Conservation (phyloP, 2,329 filamentous ascomycete genomes). For the Fusarium torulosum region DNA sequence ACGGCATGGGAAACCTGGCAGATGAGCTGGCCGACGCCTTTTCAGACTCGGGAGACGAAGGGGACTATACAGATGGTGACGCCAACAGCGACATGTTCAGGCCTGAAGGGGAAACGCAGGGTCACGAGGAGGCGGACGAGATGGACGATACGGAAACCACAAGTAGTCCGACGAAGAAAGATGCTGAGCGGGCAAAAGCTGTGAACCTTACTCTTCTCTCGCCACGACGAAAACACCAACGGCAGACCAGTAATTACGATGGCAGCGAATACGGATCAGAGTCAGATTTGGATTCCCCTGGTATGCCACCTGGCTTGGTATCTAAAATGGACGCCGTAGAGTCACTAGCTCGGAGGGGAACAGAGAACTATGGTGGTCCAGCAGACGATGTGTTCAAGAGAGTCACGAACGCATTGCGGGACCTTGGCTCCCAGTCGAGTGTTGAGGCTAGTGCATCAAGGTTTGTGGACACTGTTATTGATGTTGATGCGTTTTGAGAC, state of each 20-base stretch:
- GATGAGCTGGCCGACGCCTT: slow-evolving; percentile 84
- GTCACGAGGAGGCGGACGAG: slow-evolving; percentile 27
- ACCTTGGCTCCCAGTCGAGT: slow-evolving; percentile 78
- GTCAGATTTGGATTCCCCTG: slow-evolving; percentile 76
- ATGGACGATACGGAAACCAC: slow-evolving; percentile 19
- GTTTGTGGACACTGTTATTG: slow-evolving; percentile 55
- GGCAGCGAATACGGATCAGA: slow-evolving; percentile 81
- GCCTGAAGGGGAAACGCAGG: slow-evolving; percentile 13
- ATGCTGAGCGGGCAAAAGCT: slow-evolving; percentile 50
- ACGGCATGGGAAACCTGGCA: slow-evolving; percentile 80
- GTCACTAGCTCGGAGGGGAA: slow-evolving; percentile 73
- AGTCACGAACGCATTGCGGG: slow-evolving; percentile 76
- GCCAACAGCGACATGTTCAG: slow-evolving; percentile 43
- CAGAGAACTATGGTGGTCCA: slow-evolving; percentile 74
- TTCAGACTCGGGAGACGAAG: slow-evolving; percentile 73
- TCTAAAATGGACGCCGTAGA: slow-evolving; percentile 80
- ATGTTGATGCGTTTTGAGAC: slow-evolving; percentile 1
- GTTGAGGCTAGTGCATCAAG: slow-evolving; percentile 79
- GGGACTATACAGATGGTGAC: slow-evolving; percentile 62
- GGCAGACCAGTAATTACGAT: slow-evolving; percentile 72
- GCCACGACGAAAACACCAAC: slow-evolving; percentile 62
- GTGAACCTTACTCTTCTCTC: slow-evolving; percentile 61
- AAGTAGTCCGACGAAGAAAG: slow-evolving; percentile 29
- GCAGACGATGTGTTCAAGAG: slow-evolving; percentile 75
- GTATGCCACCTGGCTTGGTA: slow-evolving; percentile 74